Evolutionary conservation across 352 stramenopile species (phyloP).

Genomic region (Pilasporangium apinafurcum): DNA sequence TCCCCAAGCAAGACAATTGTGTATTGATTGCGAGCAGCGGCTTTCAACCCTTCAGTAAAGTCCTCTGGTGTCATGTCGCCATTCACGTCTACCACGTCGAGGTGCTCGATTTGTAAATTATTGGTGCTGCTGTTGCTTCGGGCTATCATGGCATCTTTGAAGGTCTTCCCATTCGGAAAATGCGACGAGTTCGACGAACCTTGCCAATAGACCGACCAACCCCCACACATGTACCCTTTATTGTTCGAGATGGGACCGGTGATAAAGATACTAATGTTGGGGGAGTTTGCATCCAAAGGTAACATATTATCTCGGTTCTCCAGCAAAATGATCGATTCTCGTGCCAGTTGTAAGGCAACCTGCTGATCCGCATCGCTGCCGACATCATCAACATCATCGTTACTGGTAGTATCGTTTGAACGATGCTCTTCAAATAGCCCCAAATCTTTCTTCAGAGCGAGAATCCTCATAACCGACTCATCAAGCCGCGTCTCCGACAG

Average conservation of each 20-base stretch:
- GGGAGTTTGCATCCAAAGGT: slow-evolving; percentile 14
- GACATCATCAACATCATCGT: slow-evolving; percentile 12
- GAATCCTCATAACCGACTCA: slow-evolving; percentile 54
- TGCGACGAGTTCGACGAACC: slow-evolving; percentile 45
- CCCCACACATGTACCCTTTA: slow-evolving; percentile 64
- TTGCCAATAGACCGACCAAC: slow-evolving; percentile 71
- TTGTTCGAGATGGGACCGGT: slow-evolving; percentile 59
- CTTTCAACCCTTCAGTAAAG: slow-evolving; percentile 23
- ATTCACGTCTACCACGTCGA: slow-evolving; percentile 45
- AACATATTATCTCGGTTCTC: slow-evolving; percentile 54
- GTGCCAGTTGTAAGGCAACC: slow-evolving; percentile 50
- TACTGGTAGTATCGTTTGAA: slow-evolving; percentile 3
- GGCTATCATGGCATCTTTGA: slow-evolving; percentile 38
- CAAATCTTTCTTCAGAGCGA: slow-evolving; percentile 46
- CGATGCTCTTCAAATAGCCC: slow-evolving; percentile 26
- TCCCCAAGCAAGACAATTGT: slow-evolving; percentile 76
- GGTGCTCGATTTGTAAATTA: slow-evolving; percentile 13
- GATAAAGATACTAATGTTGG: slow-evolving; percentile 35
- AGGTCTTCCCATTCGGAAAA: slow-evolving; percentile 56
- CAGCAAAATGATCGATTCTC: slow-evolving; percentile 75
- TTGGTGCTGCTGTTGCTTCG: background rate
- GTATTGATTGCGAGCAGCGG: slow-evolving; percentile 55
- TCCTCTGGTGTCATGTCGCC: slow-evolving; percentile 28
- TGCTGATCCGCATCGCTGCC: slow-evolving; percentile 45
- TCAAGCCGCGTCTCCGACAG: slow-evolving; percentile 50